phyloP scores from a whole-genome alignment of 331 rosid species.

The Prunus yedoensis region DNA sequence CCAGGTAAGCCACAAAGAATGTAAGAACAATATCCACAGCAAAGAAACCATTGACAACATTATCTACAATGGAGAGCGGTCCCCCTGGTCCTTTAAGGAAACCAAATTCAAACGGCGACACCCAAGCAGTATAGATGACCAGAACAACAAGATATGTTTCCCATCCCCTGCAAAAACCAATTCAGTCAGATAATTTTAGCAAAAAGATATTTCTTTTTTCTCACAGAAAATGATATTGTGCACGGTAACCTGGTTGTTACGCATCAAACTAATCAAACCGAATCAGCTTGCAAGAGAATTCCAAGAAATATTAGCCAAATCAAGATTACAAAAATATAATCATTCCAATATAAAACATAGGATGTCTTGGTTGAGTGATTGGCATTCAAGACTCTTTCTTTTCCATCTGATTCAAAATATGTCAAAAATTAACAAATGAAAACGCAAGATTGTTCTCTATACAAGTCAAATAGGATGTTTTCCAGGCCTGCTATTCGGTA shows the following conservation, averaged over 20 bases:
- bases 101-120: conserved; percentile 93
- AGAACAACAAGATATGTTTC: conserved; percentile 71
- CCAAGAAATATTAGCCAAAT: background rate
- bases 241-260: no score
- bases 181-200: conserved; percentile 16
- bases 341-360: background rate
- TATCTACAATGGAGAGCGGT: conserved; percentile 70
- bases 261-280: background rate
- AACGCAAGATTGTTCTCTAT: background rate
- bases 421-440: conserved; percentile 11
- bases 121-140: conserved; percentile 96
- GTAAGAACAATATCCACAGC: conserved; percentile 80
- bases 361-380: background rate
- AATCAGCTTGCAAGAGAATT: background rate
- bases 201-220: background rate
- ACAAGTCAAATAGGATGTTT: conserved; percentile 18
- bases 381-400: background rate
- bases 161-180: conserved; percentile 66
- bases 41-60: conserved; percentile 83
- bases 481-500: conserved; percentile 1
- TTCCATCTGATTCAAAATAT: background rate
- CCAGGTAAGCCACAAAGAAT: conserved; percentile 88
- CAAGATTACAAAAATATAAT: background rate
- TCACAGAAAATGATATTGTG: background rate
- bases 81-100: conserved; percentile 64